Conservation (phyloP, 495 filamentous ascomycete species). For the Lophiotrema nucula region DNA sequence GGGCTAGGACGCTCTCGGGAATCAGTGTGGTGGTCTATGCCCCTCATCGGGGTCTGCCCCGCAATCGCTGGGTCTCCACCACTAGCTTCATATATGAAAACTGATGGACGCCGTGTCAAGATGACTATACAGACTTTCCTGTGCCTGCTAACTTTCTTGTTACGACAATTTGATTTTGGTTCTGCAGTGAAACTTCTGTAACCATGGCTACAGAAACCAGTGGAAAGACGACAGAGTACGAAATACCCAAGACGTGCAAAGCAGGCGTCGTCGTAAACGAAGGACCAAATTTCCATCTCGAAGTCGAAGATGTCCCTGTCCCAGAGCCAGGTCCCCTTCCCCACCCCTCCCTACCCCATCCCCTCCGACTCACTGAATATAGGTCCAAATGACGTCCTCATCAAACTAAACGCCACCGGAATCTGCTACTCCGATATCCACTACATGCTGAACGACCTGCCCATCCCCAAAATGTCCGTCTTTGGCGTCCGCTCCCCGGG, state of each 20-base stretch:
- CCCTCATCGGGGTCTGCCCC: too few species aligned
- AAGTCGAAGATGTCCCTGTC: conserved; percentile 33
- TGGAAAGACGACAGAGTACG: not conserved
- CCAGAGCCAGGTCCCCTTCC: conserved; percentile 20
- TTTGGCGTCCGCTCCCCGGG: conserved; percentile 52
- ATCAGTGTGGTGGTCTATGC: too few species aligned
- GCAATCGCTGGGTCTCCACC: too few species aligned
- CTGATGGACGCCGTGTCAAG: too few species aligned
- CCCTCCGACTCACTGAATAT: not conserved
- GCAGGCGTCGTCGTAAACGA: conserved; percentile 31
- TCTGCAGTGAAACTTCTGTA: too few species aligned
- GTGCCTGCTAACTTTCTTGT: too few species aligned
- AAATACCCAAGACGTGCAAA: conserved; percentile 29
- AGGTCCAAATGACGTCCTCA: conserved; percentile 50
- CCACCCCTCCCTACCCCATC: not conserved
- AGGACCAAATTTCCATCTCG: conserved; percentile 26
- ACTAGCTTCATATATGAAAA: too few species aligned
- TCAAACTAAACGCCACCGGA: conserved; percentile 51
- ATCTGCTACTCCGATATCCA: conserved; percentile 54
- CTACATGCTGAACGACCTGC: conserved; percentile 49
- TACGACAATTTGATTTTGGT: too few species aligned
- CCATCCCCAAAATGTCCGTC: conserved; percentile 47
- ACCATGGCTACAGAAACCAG: not conserved
- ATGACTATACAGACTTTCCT: too few species aligned
- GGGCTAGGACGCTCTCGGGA: too few species aligned